phyloP scores from a whole-genome alignment of 2,329 filamentous ascomycete genomes.

The Exutisphaerella laricina region DNA sequence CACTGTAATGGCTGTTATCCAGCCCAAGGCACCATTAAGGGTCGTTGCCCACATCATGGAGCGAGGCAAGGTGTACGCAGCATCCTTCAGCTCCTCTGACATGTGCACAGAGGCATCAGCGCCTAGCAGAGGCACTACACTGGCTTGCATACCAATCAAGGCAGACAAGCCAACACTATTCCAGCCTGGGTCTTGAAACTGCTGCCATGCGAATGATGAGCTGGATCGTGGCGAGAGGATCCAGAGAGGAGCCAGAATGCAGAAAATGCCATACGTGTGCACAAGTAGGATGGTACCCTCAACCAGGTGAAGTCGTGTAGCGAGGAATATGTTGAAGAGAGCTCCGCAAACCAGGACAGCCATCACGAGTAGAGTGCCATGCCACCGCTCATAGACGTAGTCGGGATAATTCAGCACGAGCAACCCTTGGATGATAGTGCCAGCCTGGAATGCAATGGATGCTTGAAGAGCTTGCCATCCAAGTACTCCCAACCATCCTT shows the following conservation, averaged over 20 bases:
- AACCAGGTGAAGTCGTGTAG: constrained; percentile 40
- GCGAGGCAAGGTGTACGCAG: constrained; percentile 18
- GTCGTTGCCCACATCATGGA: constrained; percentile 18
- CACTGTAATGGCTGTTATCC: constrained; percentile 16
- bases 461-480: constrained; percentile 15
- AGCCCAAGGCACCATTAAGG: constrained; percentile 16
- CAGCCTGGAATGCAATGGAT: constrained; percentile 25
- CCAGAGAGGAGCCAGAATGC: constrained; percentile 39
- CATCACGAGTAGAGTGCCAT: constrained; percentile 22
- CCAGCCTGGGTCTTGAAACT: constrained; percentile 13
- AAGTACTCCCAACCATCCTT: constrained; percentile 16
- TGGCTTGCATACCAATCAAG: constrained; percentile 13
- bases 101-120: constrained; percentile 14
- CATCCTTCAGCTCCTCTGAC: constrained; percentile 20
- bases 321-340: constrained; percentile 40
- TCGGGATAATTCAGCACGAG: constrained; percentile 14
- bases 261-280: constrained; percentile 48
- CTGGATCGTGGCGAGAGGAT: constrained; percentile 26
- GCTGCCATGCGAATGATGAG: constrained; percentile 10
- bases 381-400: constrained; percentile 19
- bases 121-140: constrained; percentile 14
- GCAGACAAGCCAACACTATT: constrained; percentile 11
- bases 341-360: constrained; percentile 18
- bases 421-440: constrained; percentile 23
- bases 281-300: constrained; percentile 45